A percentile compares a stretch with the other conserved stretches of the same genome.
Evolutionary conservation across 2,329 filamentous ascomycete genomes (phyloP).

Genomic region (Aaosphaeria arxii): DNA sequence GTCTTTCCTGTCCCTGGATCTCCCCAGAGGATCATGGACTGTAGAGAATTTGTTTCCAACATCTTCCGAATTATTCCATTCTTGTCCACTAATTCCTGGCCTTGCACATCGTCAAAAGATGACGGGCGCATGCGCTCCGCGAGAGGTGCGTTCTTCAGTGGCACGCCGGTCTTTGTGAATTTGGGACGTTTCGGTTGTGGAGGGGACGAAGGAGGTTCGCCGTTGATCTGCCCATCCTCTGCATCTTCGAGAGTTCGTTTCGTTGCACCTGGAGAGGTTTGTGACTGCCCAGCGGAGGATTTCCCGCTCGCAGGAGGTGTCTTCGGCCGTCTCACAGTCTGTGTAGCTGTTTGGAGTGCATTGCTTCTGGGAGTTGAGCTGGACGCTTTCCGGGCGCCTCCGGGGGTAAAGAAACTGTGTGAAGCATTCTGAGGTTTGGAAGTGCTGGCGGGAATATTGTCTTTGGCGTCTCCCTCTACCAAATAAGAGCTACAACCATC

Average conservation of each 20-base stretch:
- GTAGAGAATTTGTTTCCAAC: conserved; percentile 81
- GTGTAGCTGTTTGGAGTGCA: conserved; percentile 16
- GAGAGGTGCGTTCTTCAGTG: conserved; percentile 72
- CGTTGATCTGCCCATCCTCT: conserved; percentile 11
- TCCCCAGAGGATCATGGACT: conserved; percentile 95
- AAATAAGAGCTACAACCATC: conserved; percentile 71
- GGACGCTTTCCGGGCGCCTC: conserved; percentile 43
- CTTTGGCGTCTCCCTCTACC: conserved; percentile 43
- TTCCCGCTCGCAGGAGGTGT: conserved; percentile 14
- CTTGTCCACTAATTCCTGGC: conserved; percentile 85
- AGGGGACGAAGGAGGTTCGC: conserved; percentile 26
- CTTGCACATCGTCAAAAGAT: conserved; percentile 80
- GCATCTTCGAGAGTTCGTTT: conserved; percentile 22
- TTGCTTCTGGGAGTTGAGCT: conserved; percentile 16
- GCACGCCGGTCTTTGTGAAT: conserved; percentile 54
- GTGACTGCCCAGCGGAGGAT: background rate
- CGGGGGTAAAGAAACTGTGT: conserved; percentile 55
- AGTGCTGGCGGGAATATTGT: conserved; percentile 11
- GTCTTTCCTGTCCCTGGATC: conserved; percentile 80
- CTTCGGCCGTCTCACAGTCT: conserved; percentile 15
- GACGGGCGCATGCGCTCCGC: conserved; percentile 91
- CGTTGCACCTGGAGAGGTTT: conserved; percentile 13
- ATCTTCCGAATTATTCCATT: conserved; percentile 80
- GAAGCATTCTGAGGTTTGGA: conserved; percentile 25
- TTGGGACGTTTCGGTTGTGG: conserved; percentile 48